Evolutionary conservation across 2,329 filamentous ascomycete species (phyloP), one percentile per base, ranked within the genome.

Genomic region (Aureobasidium sp.): DNA sequence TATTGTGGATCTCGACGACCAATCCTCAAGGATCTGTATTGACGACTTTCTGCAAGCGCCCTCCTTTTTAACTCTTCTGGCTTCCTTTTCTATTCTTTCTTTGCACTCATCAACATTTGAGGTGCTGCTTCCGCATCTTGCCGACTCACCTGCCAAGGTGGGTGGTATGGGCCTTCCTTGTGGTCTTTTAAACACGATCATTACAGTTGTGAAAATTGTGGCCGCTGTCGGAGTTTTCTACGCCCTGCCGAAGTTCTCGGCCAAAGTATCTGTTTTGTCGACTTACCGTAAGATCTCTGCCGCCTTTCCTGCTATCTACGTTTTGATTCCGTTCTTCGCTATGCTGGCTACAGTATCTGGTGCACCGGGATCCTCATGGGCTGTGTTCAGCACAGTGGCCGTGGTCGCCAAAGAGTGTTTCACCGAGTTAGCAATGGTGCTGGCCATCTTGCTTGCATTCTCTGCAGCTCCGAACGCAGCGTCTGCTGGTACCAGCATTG

Each of bases 81-180:
- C 78, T 65, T 80, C 79, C 5, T 79, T 78, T 65, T 82, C 78
- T 32, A 79, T 80, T 41, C 79, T 80, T 37, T 83, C 81, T n/a
- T 80, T 80, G 68, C 83, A 82, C 60, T 79, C 79, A 13, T 79
- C 77, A 2, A 82, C 81, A 50, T 84, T 79, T 63, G 77, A 80
- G 62, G 73, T 77, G 26, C 70, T 80, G 5, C 75, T 80, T 3
- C 78, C 77, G 5, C 77, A 79, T 64, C 73, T 80, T 34, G 77
- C 76, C 50, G 78, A 79, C 68, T 77, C 73, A 63, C 74, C 72
- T 65, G 74, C 75, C 39, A 71, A 75, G 47, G 70, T 76, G 52
- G 77, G 75, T 52, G 78, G 77, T 41, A 76, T 80, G 70, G 77
- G 77, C 37, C 72, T 80, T 41, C 72, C 77, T 10, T 80, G 78